Percentiles rank a stretch among this genome's conserved stretches.
These are phyloP conservation scores for Blastobotrys buckinghamii DNA, from an alignment of 1,139 yeast genomes.

Conservation along the genomic window DNA sequence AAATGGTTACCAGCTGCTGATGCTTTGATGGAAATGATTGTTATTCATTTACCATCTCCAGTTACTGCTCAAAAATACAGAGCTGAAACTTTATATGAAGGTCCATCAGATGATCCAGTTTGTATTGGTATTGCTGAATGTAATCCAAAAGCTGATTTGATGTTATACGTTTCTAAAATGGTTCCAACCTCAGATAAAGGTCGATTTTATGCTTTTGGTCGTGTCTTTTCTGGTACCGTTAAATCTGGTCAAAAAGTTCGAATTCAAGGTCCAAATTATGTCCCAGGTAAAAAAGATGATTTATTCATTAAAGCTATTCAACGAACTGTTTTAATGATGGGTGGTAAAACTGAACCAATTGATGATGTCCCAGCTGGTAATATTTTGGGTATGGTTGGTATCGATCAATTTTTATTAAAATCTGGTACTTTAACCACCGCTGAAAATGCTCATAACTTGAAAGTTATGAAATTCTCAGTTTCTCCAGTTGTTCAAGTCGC, in stretches of 20 bases:
- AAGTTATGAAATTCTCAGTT: conserved; percentile 99
- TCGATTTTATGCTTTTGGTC: conserved; percentile 99
- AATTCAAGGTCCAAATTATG: conserved; percentile 99
- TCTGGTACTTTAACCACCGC: conserved; percentile 98
- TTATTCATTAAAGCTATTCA: conserved; percentile 95
- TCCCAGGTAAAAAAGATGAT: conserved; percentile 97
- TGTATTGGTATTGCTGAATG: conserved; percentile 94
- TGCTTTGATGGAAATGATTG: conserved; percentile 98
- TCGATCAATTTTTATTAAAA: conserved; percentile 98
- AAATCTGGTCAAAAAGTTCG: conserved; percentile 98
- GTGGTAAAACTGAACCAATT: conserved; percentile 95
- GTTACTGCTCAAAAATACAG: conserved; percentile 98
- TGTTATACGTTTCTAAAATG: conserved; percentile 99
- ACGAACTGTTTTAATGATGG: conserved; percentile 99
- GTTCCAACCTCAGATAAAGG: conserved; percentile 99
- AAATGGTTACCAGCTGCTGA: conserved; percentile 99
- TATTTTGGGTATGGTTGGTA: conserved; percentile 99
- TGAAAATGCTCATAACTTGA: conserved; percentile 98
- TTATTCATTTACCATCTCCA: conserved; percentile 98
- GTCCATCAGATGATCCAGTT: conserved; percentile 93
- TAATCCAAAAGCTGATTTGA: conserved; percentile 97
- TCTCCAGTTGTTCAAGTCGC: conserved; percentile 99
- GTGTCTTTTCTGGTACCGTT: conserved; percentile 99
- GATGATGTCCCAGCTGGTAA: conserved; percentile 99
- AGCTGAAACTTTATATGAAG: conserved; percentile 99